phyloP scores from a whole-genome alignment of 331 rosid genomes.

The Cydonia oblonga region DNA sequence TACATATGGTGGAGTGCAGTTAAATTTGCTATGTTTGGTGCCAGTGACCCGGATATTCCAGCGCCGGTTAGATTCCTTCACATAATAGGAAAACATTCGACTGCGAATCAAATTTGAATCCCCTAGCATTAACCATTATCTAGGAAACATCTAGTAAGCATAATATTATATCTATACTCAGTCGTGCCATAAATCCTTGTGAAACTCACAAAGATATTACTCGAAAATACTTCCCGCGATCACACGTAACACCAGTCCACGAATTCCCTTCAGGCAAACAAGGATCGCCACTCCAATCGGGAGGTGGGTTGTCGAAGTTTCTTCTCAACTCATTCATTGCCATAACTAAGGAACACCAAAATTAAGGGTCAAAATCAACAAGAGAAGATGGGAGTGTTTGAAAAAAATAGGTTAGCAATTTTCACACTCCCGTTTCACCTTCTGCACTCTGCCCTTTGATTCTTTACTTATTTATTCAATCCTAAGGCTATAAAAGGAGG shows the following conservation, averaged over 20 bases:
- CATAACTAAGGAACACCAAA: slow-evolving; percentile 26
- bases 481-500: too few species aligned
- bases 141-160: neutral
- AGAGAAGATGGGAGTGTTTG: neutral
- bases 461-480: too few species aligned
- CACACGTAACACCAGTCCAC: slow-evolving; percentile 79
- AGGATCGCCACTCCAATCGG: slow-evolving; percentile 89
- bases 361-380: neutral
- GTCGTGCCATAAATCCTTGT: neutral
- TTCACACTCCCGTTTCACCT: too few species aligned
- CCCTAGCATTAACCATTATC: neutral
- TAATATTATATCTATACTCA: neutral
- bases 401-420: neutral
- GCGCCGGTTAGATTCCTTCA: slow-evolving; percentile 57
- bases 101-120: neutral
- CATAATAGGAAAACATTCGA: neutral
- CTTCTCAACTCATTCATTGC: slow-evolving; percentile 55
- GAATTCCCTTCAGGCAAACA: slow-evolving; percentile 64
- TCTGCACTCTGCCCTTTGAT: too few species aligned
- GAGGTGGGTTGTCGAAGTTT: slow-evolving; percentile 46
- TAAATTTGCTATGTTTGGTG: slow-evolving; percentile 40
- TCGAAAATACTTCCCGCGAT: slow-evolving; percentile 24
- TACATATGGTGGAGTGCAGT: slow-evolving; percentile 55
- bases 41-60: slow-evolving; percentile 48
- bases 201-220: slow-evolving; percentile 47